Evolutionary conservation across 805 yeast species (phyloP), one percentile per base, ranked within the genome.

Genomic region (Monosporozyma yasuniensis): DNA sequence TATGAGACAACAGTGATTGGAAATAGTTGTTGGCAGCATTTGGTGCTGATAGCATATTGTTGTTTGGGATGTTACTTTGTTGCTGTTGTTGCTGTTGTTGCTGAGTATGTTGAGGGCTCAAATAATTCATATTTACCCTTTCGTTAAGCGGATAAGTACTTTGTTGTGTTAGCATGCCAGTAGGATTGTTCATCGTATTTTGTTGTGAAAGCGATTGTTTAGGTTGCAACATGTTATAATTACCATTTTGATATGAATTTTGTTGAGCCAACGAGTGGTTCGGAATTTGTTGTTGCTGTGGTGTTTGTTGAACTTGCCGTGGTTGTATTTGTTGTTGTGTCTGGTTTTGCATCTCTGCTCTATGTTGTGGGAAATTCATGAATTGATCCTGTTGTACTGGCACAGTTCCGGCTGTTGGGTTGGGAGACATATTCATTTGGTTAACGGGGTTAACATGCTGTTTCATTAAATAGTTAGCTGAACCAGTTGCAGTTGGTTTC

Each of bases 401-500:
- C 3, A 14, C 16, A 10, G 32, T 30, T 12, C 16, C 18, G 4
- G 37, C n/a, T 18, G 23, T 28, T 42, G 21, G 21, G 10, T 28
- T 19, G 3, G 45, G 35, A 5, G 37, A 30, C 1, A 42, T 10
- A 7, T 25, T 16, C 4, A 16, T 18, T 42, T 42, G 45, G 4
- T 18, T 5, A 19, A 16, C 18, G 5, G 46, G 22, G 4, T 18
- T 12, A 6, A 12, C 32, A 62, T 61, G 63, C 25, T 58, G 61
- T 43, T 61, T 61, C 59, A 63, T 56, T 38, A 65, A 50, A 50
- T 64, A 54, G 38, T 64, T 65, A 11, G 69, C 67, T 5, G 71
- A 59, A 4, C 68, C 69, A 4, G 67, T 63, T 3, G 69, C 65
- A 9, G 69, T 58, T 22, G 70, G 67, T 44, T 61, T 64, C 38